Evolutionary conservation across 1,284 basidiomycete species (phyloP), one percentile per base, ranked within the genome.

Genomic region (Schizophyllum amplum): DNA sequence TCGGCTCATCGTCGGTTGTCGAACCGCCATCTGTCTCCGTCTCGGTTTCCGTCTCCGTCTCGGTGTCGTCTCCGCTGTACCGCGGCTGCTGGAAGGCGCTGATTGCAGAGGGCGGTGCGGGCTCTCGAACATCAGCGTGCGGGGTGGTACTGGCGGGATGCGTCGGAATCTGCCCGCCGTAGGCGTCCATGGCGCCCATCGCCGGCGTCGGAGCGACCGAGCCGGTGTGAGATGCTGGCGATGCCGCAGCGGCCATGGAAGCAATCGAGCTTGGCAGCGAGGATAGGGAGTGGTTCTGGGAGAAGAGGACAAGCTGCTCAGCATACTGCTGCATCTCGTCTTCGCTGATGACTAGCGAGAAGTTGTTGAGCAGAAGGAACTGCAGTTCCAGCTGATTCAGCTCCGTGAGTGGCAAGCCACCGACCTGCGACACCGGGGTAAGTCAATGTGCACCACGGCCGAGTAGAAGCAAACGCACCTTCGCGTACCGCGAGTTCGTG

Each of bases 401-500:
- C 71, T 99, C 96, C 55, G 89, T 79, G 56, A 95, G 87, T 0
- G 96, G 96, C 1, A 99, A 81, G 23, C 96, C 96, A 56, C 96
- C 96, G 62, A 96, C 93, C 92, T 94, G 62, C 25, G 59, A 25
- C 51, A 50, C 25, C 20, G 33, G 26, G 53, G 55, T 27, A 51
- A 56, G 48, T 54, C 24, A 58, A 51, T 21, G 51, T 33, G 27
- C 5, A 51, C 27, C 15, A 24, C 47, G 51, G 27, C 48, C 3
- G 54, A 46, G 51, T 48, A 49, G 7, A 15, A 51, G 53, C 47
- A 55, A 49, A 47, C 57, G 55, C 60, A 95, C 94, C 83, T 98
- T 99, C 58, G 96, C 96, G 69, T 99, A 99, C 42, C 96, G 81
- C 25, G 95, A 98, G 68, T 99, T 99, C n/a, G 96, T 98, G 74